A percentile compares a stretch with the other conserved stretches of the same genome.
Conservation (phyloP, 2,329 filamentous ascomycete genomes). For the Aureobasidium melanogenum region DNA sequence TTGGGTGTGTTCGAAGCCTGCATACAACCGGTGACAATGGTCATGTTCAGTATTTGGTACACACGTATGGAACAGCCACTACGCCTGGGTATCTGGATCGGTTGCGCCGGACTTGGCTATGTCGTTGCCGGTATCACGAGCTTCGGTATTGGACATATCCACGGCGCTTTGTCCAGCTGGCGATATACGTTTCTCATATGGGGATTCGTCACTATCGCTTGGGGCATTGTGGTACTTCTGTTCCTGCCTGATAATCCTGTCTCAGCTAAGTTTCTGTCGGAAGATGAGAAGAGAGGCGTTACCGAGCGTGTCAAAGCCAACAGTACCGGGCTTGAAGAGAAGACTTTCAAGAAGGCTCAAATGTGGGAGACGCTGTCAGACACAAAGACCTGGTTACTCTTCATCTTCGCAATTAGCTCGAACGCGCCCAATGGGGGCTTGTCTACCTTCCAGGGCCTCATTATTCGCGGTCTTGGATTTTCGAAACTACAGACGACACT, state of each 20-base stretch:
- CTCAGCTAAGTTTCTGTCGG: conserved; percentile 53
- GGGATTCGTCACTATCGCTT: conserved; percentile 32
- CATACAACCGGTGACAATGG: conserved; percentile 59
- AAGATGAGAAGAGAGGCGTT: conserved; percentile 57
- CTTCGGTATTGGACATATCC: background rate
- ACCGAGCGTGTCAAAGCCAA: conserved; percentile 65
- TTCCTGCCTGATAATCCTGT: conserved; percentile 49
- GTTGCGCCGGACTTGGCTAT: conserved; percentile 51
- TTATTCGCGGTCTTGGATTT: conserved; percentile 44
- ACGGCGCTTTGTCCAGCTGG: conserved; percentile 34
- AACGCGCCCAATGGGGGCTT: conserved; percentile 52
- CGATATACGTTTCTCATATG: conserved; percentile 47
- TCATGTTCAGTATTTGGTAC: conserved; percentile 65
- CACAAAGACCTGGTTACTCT: conserved; percentile 52
- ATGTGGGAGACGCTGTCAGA: conserved; percentile 51
- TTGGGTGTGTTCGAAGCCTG: conserved; percentile 60
- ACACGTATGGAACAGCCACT: conserved; percentile 59
- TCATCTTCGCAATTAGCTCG: conserved; percentile 47
- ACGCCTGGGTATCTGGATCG: conserved; percentile 58
- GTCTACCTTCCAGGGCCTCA: conserved; percentile 48
- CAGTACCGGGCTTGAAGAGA: conserved; percentile 64
- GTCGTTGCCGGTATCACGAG: background rate
- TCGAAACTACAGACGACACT: background rate
- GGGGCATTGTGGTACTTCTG: conserved; percentile 37
- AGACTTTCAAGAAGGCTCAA: conserved; percentile 60